A percentile compares a stretch with the other conserved stretches of the same genome.
phyloP scores from a whole-genome alignment of 495 filamentous ascomycete species.

The Tuber aestivum region DNA sequence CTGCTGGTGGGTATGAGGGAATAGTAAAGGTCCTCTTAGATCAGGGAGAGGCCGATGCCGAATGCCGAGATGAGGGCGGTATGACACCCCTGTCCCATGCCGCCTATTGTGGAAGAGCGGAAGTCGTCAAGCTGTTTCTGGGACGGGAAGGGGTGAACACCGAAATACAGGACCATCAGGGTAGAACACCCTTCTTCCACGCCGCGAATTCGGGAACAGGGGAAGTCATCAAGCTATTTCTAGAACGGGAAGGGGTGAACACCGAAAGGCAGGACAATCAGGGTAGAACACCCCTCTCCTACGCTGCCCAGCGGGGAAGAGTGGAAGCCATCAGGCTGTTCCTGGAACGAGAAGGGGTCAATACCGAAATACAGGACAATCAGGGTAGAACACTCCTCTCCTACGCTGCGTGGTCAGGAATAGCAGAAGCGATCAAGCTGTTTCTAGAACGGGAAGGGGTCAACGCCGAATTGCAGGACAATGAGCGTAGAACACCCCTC shows the following conservation, averaged over 20 bases:
- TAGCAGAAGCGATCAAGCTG: not conserved
- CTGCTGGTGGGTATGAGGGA: constrained; percentile 42
- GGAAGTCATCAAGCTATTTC: constrained; percentile 38
- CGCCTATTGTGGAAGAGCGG: constrained; percentile 36
- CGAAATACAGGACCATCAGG: too few species aligned
- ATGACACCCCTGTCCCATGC: constrained; percentile 23
- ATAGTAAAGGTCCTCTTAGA: constrained; percentile 32
- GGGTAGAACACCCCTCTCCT: constrained; percentile 23
- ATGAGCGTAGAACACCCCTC: constrained; percentile 24
- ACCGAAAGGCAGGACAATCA: not conserved
- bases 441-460: constrained; percentile 31
- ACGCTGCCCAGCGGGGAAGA: constrained; percentile 31
- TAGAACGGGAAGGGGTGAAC: constrained; percentile 16
- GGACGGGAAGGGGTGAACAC: too few species aligned
- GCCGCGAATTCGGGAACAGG: too few species aligned
- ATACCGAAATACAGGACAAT: too few species aligned
- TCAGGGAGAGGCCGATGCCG: not conserved
- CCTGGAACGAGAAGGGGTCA: constrained; percentile 22
- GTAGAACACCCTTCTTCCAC: too few species aligned
- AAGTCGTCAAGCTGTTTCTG: too few species aligned
- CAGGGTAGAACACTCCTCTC: too few species aligned
- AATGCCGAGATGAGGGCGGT: constrained; percentile 10
- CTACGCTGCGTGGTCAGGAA: constrained; percentile 23
- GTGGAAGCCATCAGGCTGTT: constrained; percentile 34
- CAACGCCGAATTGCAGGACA: constrained; percentile 7